Evolutionary conservation across 2,329 filamentous ascomycete genomes (phyloP).

Genomic region (Anthostomella pinea): DNA sequence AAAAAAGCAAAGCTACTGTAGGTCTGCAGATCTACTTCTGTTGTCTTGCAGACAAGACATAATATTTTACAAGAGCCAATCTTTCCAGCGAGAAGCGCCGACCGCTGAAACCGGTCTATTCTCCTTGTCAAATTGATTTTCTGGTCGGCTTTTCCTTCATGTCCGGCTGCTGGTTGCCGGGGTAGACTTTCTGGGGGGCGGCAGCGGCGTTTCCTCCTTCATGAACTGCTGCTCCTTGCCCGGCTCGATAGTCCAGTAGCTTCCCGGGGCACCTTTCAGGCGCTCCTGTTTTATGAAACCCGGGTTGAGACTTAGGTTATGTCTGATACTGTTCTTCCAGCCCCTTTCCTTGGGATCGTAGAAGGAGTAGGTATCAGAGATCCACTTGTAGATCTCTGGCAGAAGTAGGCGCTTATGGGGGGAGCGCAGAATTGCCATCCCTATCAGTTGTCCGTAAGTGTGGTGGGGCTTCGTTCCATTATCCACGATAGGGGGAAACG

Average conservation of each 20-base stretch:
- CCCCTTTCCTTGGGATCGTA: conserved; percentile 82
- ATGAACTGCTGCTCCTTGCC: conserved; percentile 87
- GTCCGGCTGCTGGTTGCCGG: too few relatives aligned
- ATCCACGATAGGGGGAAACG: conserved; percentile 80
- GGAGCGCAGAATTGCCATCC: conserved; percentile 91
- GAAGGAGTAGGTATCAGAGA: conserved; percentile 89
- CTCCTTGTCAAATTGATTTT: too few relatives aligned
- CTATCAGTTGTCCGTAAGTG: conserved; percentile 93
- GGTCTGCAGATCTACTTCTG: too few relatives aligned
- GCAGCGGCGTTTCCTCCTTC: conserved; percentile 89
- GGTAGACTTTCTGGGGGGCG: conserved; percentile 57
- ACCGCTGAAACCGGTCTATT: too few relatives aligned
- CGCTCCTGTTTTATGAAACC: conserved; percentile 93
- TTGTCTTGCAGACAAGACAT: too few relatives aligned
- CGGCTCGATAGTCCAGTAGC: conserved; percentile 93
- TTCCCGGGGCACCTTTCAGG: conserved; percentile 93
- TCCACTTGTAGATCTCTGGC: conserved; percentile 98
- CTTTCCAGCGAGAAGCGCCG: too few relatives aligned
- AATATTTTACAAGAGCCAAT: too few relatives aligned
- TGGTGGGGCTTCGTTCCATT: conserved; percentile 86
- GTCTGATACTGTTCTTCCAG: conserved; percentile 99
- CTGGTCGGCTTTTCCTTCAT: too few relatives aligned
- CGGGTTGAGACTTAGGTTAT: conserved; percentile 96
- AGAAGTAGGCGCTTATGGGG: conserved; percentile 81
- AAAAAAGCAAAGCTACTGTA: too few relatives aligned